These are phyloP conservation scores for Globisporangium apiculatum DNA, from an alignment of 352 stramenopile genomes.

Conservation along the genomic window DNA sequence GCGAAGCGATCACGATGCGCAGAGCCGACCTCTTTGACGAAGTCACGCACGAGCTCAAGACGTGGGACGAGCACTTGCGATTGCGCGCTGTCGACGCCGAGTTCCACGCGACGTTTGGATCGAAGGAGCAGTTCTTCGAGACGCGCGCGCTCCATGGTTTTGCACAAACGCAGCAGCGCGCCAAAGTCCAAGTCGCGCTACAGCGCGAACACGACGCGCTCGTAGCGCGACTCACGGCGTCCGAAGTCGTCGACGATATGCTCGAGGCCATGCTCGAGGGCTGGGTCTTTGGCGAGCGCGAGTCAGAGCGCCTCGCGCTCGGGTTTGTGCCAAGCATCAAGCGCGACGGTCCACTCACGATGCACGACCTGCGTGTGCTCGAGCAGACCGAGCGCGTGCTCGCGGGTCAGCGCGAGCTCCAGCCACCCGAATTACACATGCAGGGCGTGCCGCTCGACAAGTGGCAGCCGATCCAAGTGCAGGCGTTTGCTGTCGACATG, in stretches of 20 bases:
- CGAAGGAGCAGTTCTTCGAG: conserved; percentile 78
- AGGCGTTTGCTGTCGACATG: conserved; percentile 39
- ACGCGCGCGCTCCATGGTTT: conserved; percentile 90
- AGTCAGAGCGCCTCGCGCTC: conserved; percentile 61
- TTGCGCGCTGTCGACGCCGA: conserved; percentile 87
- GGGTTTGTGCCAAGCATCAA: conserved; percentile 86
- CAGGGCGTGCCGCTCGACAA: conserved; percentile 58
- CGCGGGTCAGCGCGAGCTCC: conserved; percentile 23
- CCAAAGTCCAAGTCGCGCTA: conserved; percentile 74
- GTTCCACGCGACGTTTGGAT: conserved; percentile 87
- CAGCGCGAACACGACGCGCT: conserved; percentile 84
- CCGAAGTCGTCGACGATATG: conserved; percentile 92
- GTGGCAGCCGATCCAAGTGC: conserved; percentile 67
- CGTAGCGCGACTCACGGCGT: conserved; percentile 75
- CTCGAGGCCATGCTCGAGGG: conserved; percentile 95
- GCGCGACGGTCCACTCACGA: conserved; percentile 57
- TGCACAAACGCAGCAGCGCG: conserved; percentile 72
- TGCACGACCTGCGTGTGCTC: conserved; percentile 61
- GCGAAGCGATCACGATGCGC: conserved; percentile 33
- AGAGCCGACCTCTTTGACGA: conserved; percentile 71
- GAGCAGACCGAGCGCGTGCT: conserved; percentile 43
- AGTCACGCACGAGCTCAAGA: conserved; percentile 54
- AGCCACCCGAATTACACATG: conserved; percentile 23
- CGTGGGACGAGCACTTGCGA: conserved; percentile 58
- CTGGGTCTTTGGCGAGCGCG: conserved; percentile 93